Evolutionary conservation across 129 eudicot genomes (phyloP), one percentile per base, ranked within the genome.

Genomic region (Chrysanthemum seticuspe): DNA sequence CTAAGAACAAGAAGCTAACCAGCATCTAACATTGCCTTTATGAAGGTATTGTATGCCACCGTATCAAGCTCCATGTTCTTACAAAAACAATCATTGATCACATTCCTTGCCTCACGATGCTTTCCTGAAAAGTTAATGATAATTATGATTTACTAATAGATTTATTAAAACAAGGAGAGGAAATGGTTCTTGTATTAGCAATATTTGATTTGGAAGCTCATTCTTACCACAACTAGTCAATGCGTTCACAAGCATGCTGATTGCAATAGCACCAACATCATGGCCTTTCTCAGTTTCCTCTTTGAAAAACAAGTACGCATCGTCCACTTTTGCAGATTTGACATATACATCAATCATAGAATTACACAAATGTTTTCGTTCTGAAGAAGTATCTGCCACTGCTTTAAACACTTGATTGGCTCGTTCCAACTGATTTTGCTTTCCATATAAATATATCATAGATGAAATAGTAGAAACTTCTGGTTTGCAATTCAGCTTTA

Each of bases 11-110:
- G 47, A 27, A 47, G 59, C 76, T 8, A 77, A 89, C 98, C 98
- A 70, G 98, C 98, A 80, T 89, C 88, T 62, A 93, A 75, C 96
- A 87, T 85, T 58, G 95, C 98, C 73, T 93, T 89, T 61, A 93
- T 87, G 75, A 80, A 93, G 58, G 92, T 85, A 72, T 93, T 93
- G 78, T 89, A 93, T 49, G 91, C 98, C 74, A 89, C 88, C 27
- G 96, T 87, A 78, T 93, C 98, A 82, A 93, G 96, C 81, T 80
- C 86, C 78, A 67, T 49, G 62, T 84, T 84, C 65, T 59, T 74
- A 58, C 14, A 31, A 11, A 93, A 79, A 80, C 95, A 73, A 48
- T 76, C 76, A n/a, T 63, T 65, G 65, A 93, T 84, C 13, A 84
- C 85, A 64, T 82, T 82, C 83, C 85, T 89, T 62, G 87, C 95